phyloP scores from a whole-genome alignment of 2,329 filamentous ascomycete species.

The Cladobotryum protrusum region DNA sequence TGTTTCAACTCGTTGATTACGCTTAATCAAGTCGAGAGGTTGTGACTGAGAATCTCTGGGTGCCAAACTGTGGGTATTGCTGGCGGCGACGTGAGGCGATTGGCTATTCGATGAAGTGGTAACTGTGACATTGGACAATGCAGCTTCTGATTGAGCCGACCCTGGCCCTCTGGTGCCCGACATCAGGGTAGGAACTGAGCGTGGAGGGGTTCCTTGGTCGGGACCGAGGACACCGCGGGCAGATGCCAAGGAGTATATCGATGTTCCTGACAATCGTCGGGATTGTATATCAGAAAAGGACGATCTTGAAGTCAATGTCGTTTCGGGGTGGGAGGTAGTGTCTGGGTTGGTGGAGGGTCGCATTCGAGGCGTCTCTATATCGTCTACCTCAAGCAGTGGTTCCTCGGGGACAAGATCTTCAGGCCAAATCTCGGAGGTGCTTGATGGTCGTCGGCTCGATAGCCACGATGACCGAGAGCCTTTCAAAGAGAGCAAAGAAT shows the following conservation, averaged over 20 bases:
- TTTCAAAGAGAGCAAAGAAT: conserved; percentile 33
- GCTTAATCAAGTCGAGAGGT: conserved; percentile 41
- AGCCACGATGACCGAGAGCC: conserved; percentile 36
- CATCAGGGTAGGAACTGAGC: conserved; percentile 42
- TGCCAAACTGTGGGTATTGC: conserved; percentile 40
- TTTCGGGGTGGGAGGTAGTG: conserved; percentile 23
- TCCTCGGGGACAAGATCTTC: conserved; percentile 31
- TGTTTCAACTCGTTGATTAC: conserved; percentile 33
- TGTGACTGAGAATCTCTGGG: conserved; percentile 36
- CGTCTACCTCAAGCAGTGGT: conserved; percentile 40
- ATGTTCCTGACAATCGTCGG: conserved; percentile 67
- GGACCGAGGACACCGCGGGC: conserved; percentile 44
- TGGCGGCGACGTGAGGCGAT: conserved; percentile 31
- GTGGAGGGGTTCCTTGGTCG: conserved; percentile 37
- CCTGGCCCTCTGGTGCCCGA: conserved; percentile 36
- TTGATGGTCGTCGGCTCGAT: conserved; percentile 39
- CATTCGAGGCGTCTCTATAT: conserved; percentile 43
- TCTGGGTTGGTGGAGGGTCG: conserved; percentile 26
- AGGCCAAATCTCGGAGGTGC: conserved; percentile 33
- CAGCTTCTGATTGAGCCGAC: conserved; percentile 43
- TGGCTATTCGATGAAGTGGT: conserved; percentile 44
- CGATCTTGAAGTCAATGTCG: conserved; percentile 36
- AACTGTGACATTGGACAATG: conserved; percentile 46
- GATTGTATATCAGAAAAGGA: conserved; percentile 47
- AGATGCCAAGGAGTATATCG: conserved; percentile 63